Conservation (phyloP, 768 basidiomycete species). For the Mycena crocata region DNA sequence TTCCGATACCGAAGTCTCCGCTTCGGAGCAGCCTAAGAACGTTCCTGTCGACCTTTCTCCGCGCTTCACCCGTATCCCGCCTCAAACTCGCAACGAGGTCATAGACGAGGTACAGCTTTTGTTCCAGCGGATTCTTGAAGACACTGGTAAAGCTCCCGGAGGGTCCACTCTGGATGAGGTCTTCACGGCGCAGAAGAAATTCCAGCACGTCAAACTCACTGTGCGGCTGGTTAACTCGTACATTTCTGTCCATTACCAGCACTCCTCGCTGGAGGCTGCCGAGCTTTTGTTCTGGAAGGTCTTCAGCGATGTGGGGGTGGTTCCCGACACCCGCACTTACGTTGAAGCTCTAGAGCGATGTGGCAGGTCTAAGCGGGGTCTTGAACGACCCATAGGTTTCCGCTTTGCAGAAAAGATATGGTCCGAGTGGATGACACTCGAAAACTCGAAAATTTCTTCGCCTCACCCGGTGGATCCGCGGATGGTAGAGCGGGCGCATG, state of each 20-base stretch:
- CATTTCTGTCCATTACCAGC: constrained; percentile 77
- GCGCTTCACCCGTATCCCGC: constrained; percentile 68
- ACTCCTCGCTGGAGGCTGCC: constrained; percentile 59
- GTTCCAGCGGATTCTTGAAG: constrained; percentile 68
- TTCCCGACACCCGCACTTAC: constrained; percentile 65
- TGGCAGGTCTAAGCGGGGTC: constrained; percentile 51
- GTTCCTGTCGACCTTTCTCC: constrained; percentile 11
- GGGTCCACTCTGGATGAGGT: constrained; percentile 13
- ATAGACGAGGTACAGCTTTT: constrained; percentile 75
- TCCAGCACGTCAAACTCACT: constrained; percentile 67
- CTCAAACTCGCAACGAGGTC: constrained; percentile 80
- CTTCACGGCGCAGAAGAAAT: constrained; percentile 50
- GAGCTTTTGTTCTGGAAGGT: constrained; percentile 62
- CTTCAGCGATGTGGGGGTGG: constrained; percentile 56
- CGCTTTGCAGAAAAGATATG: constrained; percentile 73
- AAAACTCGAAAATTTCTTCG: constrained; percentile 49
- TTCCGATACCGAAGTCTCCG: constrained; percentile 4
- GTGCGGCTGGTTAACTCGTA: constrained; percentile 83
- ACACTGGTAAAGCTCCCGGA: constrained; percentile 39
- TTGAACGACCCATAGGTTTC: constrained; percentile 61
- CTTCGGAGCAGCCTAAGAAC: constrained; percentile 16
- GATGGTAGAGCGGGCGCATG: constrained; percentile 75
- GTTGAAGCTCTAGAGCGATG: constrained; percentile 79
- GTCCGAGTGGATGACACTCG: constrained; percentile 68
- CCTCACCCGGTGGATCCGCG: constrained; percentile 53